Conservation (phyloP, 495 filamentous ascomycete genomes). For the Penicillium canariense region DNA sequence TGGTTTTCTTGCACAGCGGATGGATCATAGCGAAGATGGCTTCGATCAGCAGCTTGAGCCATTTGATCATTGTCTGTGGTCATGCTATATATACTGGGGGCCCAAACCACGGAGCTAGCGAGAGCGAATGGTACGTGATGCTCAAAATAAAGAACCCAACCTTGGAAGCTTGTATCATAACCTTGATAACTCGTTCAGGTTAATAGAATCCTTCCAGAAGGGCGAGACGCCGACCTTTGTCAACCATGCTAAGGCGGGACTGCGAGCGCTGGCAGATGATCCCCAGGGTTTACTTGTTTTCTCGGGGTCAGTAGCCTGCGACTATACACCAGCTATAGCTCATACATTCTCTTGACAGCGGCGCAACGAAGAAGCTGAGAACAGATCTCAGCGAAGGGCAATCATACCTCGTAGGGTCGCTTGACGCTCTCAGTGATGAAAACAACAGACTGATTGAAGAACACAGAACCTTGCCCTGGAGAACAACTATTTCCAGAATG, state of each 20-base stretch:
- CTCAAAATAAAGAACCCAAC: no score
- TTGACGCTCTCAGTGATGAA: not conserved
- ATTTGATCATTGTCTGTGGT: constrained; percentile 76
- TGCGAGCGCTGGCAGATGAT: constrained; percentile 45
- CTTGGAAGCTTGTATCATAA: no score
- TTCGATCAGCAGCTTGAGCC: constrained; percentile 5
- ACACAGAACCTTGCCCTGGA: constrained; percentile 46
- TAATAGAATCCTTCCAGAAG: constrained; percentile 66
- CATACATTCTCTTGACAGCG: constrained; percentile 39
- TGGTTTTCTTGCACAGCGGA: not conserved
- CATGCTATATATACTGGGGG: constrained; percentile 77
- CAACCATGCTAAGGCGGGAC: constrained; percentile 63
- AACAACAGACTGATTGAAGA: not conserved
- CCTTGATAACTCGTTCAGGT: no score
- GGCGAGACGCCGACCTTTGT: constrained; percentile 73
- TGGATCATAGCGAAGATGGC: not conserved
- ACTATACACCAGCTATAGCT: not conserved
- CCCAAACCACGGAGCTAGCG: constrained; percentile 51
- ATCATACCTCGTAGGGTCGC: constrained; percentile 54
- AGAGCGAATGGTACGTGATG: constrained; percentile 61
- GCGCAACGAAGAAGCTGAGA: constrained; percentile 54
- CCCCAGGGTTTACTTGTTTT: constrained; percentile 55
- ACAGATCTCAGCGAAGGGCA: constrained; percentile 60
- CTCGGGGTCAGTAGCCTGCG: constrained; percentile 58
- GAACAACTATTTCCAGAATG: constrained; percentile 35